phyloP scores from a whole-genome alignment of 495 filamentous ascomycete genomes.

The Clavariopsis aquatica region DNA sequence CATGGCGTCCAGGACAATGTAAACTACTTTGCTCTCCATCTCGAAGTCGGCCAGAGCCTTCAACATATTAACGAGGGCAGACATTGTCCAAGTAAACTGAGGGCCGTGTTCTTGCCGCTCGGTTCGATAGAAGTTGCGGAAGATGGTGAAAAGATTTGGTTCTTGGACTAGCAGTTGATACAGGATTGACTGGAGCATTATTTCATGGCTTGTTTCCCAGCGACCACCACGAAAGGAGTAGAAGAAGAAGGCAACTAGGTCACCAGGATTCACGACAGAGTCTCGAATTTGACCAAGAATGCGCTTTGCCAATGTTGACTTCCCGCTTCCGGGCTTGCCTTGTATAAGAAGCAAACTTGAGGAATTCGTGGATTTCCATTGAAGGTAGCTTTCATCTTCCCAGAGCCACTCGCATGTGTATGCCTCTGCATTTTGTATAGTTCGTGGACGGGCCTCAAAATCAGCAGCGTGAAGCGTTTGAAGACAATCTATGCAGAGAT shows the following conservation, averaged over 20 bases:
- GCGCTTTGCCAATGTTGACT: neutral
- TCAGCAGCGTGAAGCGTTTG: too few relatives aligned
- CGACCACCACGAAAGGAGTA: neutral
- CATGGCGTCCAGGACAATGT: neutral
- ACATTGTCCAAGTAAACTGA: neutral
- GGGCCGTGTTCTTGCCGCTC: neutral
- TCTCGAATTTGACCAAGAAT: neutral
- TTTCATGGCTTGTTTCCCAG: neutral
- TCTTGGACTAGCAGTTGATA: neutral
- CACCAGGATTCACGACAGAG: neutral
- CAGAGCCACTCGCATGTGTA: neutral
- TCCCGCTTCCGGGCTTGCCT: slow-evolving; percentile 1
- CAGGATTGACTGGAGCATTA: neutral
- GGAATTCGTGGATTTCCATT: neutral
- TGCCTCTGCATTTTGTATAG: too few relatives aligned
- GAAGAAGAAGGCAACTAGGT: neutral
- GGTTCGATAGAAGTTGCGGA: neutral
- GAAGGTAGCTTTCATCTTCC: neutral
- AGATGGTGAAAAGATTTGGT: neutral
- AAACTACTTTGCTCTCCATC: neutral
- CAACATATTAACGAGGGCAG: neutral
- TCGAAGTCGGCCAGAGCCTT: neutral
- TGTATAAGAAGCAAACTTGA: neutral
- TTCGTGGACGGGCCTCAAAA: too few relatives aligned
- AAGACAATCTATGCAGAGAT: too few relatives aligned